phyloP scores from a whole-genome alignment of 106 monocot genomes.

The Acorus calamus region DNA sequence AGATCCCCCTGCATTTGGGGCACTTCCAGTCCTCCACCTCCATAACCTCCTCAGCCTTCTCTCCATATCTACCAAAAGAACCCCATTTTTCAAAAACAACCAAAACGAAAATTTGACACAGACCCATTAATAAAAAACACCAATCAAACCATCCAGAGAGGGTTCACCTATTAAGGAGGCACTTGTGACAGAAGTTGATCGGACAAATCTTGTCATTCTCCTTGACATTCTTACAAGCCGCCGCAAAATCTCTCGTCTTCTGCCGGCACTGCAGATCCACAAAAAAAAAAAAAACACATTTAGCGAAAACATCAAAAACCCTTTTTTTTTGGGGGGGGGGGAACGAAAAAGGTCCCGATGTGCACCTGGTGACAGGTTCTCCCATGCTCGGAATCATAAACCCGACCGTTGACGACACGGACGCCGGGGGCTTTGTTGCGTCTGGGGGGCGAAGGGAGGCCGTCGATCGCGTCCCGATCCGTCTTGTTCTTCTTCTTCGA shows the following conservation, averaged over 20 bases:
- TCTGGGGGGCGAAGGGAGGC: conserved; percentile 2
- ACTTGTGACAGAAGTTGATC: conserved; percentile 46
- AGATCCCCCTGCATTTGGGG: conserved; percentile 65
- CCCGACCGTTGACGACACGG: conserved; percentile 28
- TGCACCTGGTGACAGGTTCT: conserved; percentile 70
- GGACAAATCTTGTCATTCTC: conserved; percentile 29
- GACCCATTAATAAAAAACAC: not conserved
- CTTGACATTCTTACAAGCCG: conserved; percentile 24
- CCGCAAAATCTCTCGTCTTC: conserved; percentile 40
- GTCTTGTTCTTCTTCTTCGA: too few relatives aligned
- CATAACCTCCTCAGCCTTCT: conserved; percentile 42
- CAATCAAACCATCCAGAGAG: not conserved
- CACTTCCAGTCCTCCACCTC: conserved; percentile 32
- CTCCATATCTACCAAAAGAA: conserved; percentile 44
- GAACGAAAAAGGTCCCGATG: not conserved
- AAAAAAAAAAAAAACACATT: not conserved
- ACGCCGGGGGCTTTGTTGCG: conserved; percentile 22
- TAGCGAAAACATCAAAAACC: too few relatives aligned
- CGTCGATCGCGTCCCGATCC: too few relatives aligned
- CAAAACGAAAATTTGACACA: not conserved
- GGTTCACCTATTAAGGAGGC: conserved; percentile 50
- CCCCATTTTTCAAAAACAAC: not conserved
- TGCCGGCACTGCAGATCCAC: conserved; percentile 48
- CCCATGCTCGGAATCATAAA: conserved; percentile 50
- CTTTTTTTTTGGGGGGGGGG: not conserved